These are phyloP conservation scores for Lentinula boryana DNA, from an alignment of 768 basidiomycete species.

Conservation along the genomic window DNA sequence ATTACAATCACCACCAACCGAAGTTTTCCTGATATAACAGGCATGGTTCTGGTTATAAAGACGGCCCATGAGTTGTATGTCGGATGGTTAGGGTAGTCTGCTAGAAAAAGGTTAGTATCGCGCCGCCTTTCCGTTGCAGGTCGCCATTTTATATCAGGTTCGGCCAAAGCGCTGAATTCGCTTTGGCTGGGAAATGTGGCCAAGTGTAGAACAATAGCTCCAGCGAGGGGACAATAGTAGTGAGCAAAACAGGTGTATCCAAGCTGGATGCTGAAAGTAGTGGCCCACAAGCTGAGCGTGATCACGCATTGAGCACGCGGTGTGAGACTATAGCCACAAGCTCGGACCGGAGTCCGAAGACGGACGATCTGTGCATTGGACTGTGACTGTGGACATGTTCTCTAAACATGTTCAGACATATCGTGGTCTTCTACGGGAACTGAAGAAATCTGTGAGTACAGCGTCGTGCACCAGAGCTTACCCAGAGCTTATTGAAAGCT, in stretches of 20 bases:
- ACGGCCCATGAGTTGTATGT: background rate
- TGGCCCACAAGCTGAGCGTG: background rate
- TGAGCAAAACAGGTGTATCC: background rate
- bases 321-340: no score
- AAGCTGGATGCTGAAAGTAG: background rate
- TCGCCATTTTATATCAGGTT: background rate
- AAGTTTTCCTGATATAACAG: background rate
- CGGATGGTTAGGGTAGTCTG: background rate
- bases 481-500: constrained; percentile 4
- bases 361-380: background rate
- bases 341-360: no score
- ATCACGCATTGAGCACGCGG: background rate
- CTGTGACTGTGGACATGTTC: constrained; percentile 9
- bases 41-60: background rate
- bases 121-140: background rate
- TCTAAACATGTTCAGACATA: constrained; percentile 33
- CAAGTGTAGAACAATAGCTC: background rate
- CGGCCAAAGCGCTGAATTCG: background rate
- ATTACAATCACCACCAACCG: background rate
- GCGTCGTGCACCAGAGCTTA: background rate
- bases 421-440: constrained; percentile 47
- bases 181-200: background rate
- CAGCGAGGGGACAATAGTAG: background rate
- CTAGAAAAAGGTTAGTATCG: background rate
- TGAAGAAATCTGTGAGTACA: constrained; percentile 43